Percentiles rank a stretch among this genome's conserved stretches.
Conservation (phyloP, 176 grass and related monocot genomes). For the Raddia guianensis region DNA sequence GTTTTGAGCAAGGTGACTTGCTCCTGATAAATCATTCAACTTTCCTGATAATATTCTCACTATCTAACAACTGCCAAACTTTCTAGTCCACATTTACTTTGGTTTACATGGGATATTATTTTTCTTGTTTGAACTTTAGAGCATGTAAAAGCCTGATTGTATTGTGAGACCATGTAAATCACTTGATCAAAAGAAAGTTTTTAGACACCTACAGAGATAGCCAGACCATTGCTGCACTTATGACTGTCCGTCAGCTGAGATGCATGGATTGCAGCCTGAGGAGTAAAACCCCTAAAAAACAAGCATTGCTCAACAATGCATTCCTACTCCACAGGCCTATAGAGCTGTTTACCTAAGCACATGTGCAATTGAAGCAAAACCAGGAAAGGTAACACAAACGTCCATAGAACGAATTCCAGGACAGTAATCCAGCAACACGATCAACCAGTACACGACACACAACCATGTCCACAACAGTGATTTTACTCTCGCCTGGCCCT, state of each 20-base stretch:
- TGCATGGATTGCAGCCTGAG: not conserved
- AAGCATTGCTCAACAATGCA: not conserved
- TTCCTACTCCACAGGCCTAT: not conserved
- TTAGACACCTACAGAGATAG: not conserved
- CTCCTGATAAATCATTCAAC: no score
- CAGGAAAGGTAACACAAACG: not conserved
- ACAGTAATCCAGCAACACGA: not conserved
- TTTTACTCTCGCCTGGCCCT: not conserved
- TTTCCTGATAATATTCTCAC: no score
- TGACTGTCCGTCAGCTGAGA: not conserved
- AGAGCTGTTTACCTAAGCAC: not conserved
- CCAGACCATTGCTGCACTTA: not conserved
- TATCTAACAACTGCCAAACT: not conserved
- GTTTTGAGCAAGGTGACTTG: no score
- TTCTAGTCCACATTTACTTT: not conserved
- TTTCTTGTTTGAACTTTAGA: not conserved
- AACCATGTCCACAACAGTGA: not conserved
- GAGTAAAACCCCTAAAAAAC: not conserved
- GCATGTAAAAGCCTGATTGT: not conserved
- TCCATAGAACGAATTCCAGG: not conserved
- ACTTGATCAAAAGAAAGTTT: not conserved
- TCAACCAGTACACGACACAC: not conserved
- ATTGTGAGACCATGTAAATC: not conserved
- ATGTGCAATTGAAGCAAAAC: slow-evolving; percentile 3
- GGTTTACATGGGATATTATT: not conserved